phyloP scores from a whole-genome alignment of 106 monocot genomes.

The Acorus calamus region DNA sequence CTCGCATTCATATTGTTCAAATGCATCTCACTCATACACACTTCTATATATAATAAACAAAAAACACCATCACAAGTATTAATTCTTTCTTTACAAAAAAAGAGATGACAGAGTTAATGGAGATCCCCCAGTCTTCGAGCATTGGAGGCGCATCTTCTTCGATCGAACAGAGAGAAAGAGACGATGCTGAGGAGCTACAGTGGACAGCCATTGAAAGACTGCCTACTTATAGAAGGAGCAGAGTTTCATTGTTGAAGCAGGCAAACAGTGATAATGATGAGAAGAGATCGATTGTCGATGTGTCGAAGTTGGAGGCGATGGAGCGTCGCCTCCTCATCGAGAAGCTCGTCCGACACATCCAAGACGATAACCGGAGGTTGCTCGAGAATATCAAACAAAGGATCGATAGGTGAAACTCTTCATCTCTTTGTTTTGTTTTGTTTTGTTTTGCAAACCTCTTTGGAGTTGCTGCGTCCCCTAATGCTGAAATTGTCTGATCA shows the following conservation, averaged over 20 bases:
- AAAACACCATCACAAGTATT: no score
- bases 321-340: slow-evolving; percentile 12
- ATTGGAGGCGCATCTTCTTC: neutral
- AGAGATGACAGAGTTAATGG: no score
- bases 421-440: neutral
- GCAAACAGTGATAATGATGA: neutral
- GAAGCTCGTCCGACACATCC: slow-evolving; percentile 9
- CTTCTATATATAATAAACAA: no score
- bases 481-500: no score
- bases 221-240: slow-evolving; percentile 2
- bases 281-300: slow-evolving; percentile 1
- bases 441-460: neutral
- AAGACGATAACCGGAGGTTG: slow-evolving; percentile 12
- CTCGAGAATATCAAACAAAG: slow-evolving; percentile 12
- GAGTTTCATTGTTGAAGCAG: slow-evolving; percentile 1
- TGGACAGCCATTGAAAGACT: slow-evolving; percentile 17
- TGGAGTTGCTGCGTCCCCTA: no score
- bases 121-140: no score
- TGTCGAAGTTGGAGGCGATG: neutral
- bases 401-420: neutral
- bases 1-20: no score
- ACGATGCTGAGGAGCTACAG: slow-evolving; percentile 6
- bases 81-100: no score
- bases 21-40: no score
- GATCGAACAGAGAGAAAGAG: neutral